Conservation (phyloP, 2,329 filamentous ascomycete genomes). For the Zasmidium citrigriseum region DNA sequence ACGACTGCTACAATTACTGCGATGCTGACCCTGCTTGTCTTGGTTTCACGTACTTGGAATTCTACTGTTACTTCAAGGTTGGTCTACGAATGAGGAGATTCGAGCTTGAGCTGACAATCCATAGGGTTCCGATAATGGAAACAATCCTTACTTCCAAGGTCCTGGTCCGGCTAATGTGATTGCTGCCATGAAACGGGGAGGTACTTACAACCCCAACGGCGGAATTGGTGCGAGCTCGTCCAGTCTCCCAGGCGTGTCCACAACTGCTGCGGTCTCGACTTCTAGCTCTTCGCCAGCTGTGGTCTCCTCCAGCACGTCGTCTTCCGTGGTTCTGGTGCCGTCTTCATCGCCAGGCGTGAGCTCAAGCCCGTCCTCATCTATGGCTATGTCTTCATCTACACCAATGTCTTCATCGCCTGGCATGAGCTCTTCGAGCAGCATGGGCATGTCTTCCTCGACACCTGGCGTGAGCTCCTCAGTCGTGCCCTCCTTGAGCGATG, state of each 20-base stretch:
- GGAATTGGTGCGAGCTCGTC: not conserved
- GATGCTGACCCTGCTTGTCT: not conserved
- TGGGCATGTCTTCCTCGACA: not conserved
- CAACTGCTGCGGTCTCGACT: not conserved
- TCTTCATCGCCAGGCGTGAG: not conserved
- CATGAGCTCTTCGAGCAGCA: not conserved
- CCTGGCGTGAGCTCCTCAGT: not conserved
- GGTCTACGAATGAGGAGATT: not conserved
- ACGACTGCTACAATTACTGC: not conserved
- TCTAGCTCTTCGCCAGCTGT: not conserved
- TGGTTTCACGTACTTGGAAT: not conserved
- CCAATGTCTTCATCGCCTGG: not conserved
- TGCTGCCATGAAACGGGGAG: not conserved
- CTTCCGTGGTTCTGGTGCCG: not conserved
- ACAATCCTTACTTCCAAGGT: not conserved
- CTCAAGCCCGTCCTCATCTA: not conserved
- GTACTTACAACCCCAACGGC: not conserved
- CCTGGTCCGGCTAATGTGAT: not conserved
- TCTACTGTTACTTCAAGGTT: not conserved
- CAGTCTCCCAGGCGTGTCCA: not conserved
- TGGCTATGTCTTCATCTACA: not conserved
- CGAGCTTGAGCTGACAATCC: no score
- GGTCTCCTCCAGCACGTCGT: not conserved
- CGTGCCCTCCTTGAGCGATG: not conserved
- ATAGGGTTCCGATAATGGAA: not conserved